Base-by-base conservation (phyloP, 805 yeast genomes). In the Wickerhamomyces queroliae region DNA sequence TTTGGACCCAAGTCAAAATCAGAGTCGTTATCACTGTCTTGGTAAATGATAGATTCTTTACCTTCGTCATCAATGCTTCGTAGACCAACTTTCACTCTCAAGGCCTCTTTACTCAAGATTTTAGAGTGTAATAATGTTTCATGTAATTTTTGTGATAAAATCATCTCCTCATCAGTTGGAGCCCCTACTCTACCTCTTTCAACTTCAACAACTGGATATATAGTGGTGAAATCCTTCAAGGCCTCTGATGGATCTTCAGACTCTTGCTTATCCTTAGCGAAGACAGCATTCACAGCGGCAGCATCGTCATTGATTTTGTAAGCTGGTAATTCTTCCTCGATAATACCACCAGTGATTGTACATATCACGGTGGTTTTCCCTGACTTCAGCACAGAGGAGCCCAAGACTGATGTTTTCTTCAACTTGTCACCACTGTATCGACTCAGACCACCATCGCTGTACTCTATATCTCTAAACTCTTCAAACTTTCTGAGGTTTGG, bases 121-220 rank as follows among this genome's bases (percentile, higher is more conserved):
- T 75, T 73, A 11, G 84, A 74, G 44, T 78, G 79, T 34, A 74
- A 59, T 5, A 87, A 56, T 5, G 74, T 64, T 46, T 84, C 84
- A 50, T 78, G 77, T 19, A 85, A 50, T 42, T 66, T 66, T 56
- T 86, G 95, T 1, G 86, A 75, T 17, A 83, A 53, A 23, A 74
- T 76, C 79, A 83, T 85, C 56, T 88, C 96, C 61, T 88, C 95
- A 49, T 80, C 85, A 1, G 90, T 78, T 22, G 95, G 95, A 1
- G 88, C 85, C 12, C 95, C 93, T 21, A 59, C 56, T 38, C 87
- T 69, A 23, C 95, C 95, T 39, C 89, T 66, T 41, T 80, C 75
- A 9, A 86, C 76, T 46, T 83, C 89, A 7, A 88, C 87, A 13
- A 81, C 78, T 0, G 95, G 91, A 55, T 75, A 84, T 0, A 86